These are phyloP conservation scores for Phascolomyces articulosus DNA, from an alignment of 371 early-diverging fungal species.

Conservation along the genomic window DNA sequence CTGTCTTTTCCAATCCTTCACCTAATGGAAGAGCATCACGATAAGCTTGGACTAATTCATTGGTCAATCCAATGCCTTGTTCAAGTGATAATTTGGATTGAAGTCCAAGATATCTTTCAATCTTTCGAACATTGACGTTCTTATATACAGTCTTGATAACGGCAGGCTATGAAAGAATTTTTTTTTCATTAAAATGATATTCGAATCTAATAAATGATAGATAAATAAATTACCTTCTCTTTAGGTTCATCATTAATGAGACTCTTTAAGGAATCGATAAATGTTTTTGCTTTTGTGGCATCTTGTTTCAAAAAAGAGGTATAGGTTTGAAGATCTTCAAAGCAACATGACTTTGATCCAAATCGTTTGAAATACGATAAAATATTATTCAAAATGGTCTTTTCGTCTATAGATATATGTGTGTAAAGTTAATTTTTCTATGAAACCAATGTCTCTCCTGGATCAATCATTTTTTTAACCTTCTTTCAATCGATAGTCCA, in stretches of 20 bases:
- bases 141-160: constrained; percentile 47
- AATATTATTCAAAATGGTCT: constrained; percentile 43
- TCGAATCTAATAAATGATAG: background rate
- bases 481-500: constrained; percentile 44
- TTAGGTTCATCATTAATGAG: constrained; percentile 31
- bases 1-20: constrained; percentile 67
- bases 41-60: constrained; percentile 57
- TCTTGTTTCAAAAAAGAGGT: constrained; percentile 37
- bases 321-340: constrained; percentile 77
- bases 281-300: constrained; percentile 26
- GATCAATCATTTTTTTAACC: background rate
- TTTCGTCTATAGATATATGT: constrained; percentile 30
- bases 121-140: constrained; percentile 55
- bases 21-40: constrained; percentile 65
- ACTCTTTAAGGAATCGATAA: constrained; percentile 40
- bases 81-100: constrained; percentile 22
- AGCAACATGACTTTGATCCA: constrained; percentile 72
- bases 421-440: background rate
- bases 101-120: constrained; percentile 55
- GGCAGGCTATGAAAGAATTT: constrained; percentile 19
- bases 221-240: constrained; percentile 30
- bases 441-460: background rate
- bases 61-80: constrained; percentile 30
- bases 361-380: constrained; percentile 67
- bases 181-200: no score